These are phyloP conservation scores for Metschnikowia matae DNA, from an alignment of 805 yeast genomes.

Conservation along the genomic window DNA sequence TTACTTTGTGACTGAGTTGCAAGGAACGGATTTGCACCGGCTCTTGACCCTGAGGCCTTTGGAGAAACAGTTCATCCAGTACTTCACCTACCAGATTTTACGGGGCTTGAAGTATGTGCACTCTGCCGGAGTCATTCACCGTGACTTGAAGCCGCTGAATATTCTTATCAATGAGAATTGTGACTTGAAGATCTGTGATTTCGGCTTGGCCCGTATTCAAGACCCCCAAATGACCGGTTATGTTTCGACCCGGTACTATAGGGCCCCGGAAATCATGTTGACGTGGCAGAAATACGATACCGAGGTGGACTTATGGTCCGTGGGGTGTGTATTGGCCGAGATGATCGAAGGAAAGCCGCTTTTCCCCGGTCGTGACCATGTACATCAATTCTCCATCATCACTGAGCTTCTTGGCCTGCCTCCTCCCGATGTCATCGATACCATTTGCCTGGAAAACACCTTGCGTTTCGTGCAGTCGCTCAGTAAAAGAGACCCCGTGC, in stretches of 20 bases:
- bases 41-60: constrained; percentile 87
- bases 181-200: constrained; percentile 87
- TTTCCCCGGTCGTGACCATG: constrained; percentile 98
- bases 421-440: constrained; percentile 91
- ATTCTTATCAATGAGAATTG: constrained; percentile 85
- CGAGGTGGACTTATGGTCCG: constrained; percentile 97
- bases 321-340: constrained; percentile 95
- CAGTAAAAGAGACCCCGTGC: constrained; percentile 90
- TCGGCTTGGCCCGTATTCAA: constrained; percentile 94
- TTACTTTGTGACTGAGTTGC: constrained; percentile 91
- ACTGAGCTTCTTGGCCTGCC: constrained; percentile 96
- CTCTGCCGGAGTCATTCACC: constrained; percentile 87
- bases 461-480: constrained; percentile 88
- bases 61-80: constrained; percentile 94
- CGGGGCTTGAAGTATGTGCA: constrained; percentile 88
- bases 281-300: constrained; percentile 98
- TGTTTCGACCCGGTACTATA: constrained; percentile 90
- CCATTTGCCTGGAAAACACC: constrained; percentile 94
- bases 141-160: constrained; percentile 83
- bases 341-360: constrained; percentile 97
- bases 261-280: constrained; percentile 98
- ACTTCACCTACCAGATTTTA: constrained; percentile 89
- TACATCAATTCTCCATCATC: constrained; percentile 94
- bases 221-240: constrained; percentile 99
- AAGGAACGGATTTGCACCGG: constrained; percentile 94